Evolutionary conservation across 1,139 yeast species (phyloP), one percentile per base, ranked within the genome.

Genomic region (Pichia sp.): DNA sequence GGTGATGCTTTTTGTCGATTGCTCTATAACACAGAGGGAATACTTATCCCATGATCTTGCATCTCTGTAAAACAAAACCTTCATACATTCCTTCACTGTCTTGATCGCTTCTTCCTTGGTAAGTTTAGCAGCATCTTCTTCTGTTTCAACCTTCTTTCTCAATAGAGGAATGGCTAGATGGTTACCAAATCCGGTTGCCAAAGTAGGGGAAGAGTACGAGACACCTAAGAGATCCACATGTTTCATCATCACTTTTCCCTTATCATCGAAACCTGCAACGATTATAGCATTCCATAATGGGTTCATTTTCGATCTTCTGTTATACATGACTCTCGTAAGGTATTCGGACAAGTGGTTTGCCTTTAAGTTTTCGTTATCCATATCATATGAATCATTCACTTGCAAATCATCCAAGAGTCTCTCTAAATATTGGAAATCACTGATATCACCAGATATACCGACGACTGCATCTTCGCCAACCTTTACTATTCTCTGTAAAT

Each of bases 111-210:
- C 76, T 42, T 70, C 80, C 53, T 84, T 84, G 23, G 74, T 66
- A 20, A 91, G 73, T 30, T 77, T 74, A 36, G 60, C 62, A 21
- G 66, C 74, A 50, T 87, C 96, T 26, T 72, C 77, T 48, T 88
- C 96, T 31, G 67, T 66, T 40, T 88, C 94, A 33, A 83, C 85
- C 43, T 81, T 69, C 56, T 83, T 77, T 64, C 99, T 80, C 58
- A 93, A 70, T 49, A 93, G 66, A 24, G 99, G 99, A 30, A 87
- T 64, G 4, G 98, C 98, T 60, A 93, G 69, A 60, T 93, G 91
- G 11, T 94, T 81, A 40, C 98, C 99, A 59, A 88, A 91, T 1
- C 99, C 99, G 2, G 98, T 88, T 34, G 97, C 96, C 44, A 93
- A 66, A 4, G 94, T 72, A 23, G 96, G 94, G 1, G 97, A 72